Base-by-base conservation (phyloP, 495 filamentous ascomycete species). In the Trichoderma parareesei region DNA sequence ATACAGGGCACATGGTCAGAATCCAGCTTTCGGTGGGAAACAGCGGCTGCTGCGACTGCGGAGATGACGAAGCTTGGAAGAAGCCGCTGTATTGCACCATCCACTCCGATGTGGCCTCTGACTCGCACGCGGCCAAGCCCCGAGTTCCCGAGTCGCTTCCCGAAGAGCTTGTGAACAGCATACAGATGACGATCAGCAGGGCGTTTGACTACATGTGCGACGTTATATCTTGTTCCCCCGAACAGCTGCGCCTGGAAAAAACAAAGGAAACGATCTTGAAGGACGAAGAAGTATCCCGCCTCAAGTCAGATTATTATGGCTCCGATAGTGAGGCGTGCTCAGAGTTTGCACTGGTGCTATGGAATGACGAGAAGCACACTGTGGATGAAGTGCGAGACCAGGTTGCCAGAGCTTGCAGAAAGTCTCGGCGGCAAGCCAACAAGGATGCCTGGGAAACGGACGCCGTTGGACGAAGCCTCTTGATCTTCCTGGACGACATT, bases 351-450 rank as follows among this genome's bases (percentile, higher is more conserved):
- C 76, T 98, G n/a, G 75, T 97, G 20, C 79, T 98, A 8, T 98
- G 94, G 94, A 98, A 98, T 69, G 94, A 98, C 66, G 94, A 98
- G 75, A 98, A 98, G 77, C 94, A 98, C 72, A 98, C 94, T 0
- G 87, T 97, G 61, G 80, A 84, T n/a, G 94, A 98, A 73, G 93
- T 98, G 10, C 78, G 87, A 65, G 84, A 93, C 41, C 92, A 97
- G 73, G 91, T 98, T 16, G 88, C 89, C 4, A 84, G 95, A 63
- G 95, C 94, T 61, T 98, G 95, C 81, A 88, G 86, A 67, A 84
- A 88, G 65, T 79, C 84, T 10, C 77, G 80, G 64, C 78, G 75
- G 14, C 93, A 90, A 65, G 93, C 91, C 1, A 71, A 84, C 16
- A 77, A 82, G n/a, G 85, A 86, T 65, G 94, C 95, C 3, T 84